Percentiles rank a stretch among this genome's conserved stretches.
These are phyloP conservation scores for Diaporthe aspalathi DNA, from an alignment of 2,329 filamentous ascomycete genomes.

Conservation along the genomic window DNA sequence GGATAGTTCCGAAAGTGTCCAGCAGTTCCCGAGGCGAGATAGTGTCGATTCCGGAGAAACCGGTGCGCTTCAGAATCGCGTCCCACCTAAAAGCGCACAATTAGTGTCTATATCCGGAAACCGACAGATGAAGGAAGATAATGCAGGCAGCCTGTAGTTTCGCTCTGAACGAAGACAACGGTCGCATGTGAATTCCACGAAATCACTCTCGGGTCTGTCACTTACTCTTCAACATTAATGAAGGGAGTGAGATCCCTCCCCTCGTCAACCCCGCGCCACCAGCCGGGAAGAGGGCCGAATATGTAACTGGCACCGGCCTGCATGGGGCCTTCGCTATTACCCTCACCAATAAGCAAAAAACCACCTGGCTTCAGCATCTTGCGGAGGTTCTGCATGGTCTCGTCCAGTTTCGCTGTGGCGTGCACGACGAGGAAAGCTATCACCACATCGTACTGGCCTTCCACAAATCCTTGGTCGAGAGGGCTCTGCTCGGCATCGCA, in stretches of 20 bases:
- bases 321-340: slow-evolving; percentile 20
- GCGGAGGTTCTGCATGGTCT: slow-evolving; percentile 45
- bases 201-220: neutral
- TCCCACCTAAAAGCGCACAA: neutral
- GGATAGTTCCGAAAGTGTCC: neutral
- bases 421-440: slow-evolving; percentile 48
- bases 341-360: slow-evolving; percentile 44
- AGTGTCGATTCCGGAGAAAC: slow-evolving; percentile 13
- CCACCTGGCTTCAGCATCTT: slow-evolving; percentile 51
- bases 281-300: slow-evolving; percentile 33
- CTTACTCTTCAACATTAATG: slow-evolving; percentile 26
- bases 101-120: neutral
- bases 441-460: slow-evolving; percentile 47
- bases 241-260: slow-evolving; percentile 25
- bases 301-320: neutral
- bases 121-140: too few relatives aligned
- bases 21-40: neutral
- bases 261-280: slow-evolving; percentile 32
- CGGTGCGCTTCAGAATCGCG: neutral
- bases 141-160: neutral
- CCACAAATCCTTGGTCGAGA: slow-evolving; percentile 47
- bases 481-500: slow-evolving; percentile 46
- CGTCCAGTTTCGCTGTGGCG: slow-evolving; percentile 42
- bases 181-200: neutral
- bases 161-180: neutral